Percentiles rank a stretch among this genome's conserved stretches.
Conservation (phyloP, 441 rosid species). For the Omphalea diandra region DNA sequence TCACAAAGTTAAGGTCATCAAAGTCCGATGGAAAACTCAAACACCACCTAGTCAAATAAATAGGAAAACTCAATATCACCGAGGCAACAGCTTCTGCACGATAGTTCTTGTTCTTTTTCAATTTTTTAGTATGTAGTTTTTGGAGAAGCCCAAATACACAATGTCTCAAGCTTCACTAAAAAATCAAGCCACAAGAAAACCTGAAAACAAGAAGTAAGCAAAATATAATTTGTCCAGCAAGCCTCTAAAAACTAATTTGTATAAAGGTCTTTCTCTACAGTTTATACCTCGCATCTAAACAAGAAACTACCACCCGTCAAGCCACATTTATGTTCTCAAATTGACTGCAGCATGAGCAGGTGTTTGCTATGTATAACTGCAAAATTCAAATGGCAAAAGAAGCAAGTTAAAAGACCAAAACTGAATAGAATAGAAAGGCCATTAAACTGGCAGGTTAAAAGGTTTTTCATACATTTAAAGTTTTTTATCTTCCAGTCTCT, state of each 20-base stretch:
- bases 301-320: conserved; percentile 59
- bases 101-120: conserved; percentile 30
- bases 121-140: conserved; percentile 28
- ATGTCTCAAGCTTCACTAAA: conserved; percentile 49
- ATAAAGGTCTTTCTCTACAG: not conserved
- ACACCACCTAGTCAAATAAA: conserved; percentile 21
- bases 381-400: not conserved
- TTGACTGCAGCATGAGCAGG: conserved; percentile 65
- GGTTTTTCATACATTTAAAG: not conserved
- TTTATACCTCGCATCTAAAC: conserved; percentile 56
- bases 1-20: not conserved
- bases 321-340: conserved; percentile 44
- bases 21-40: conserved; percentile 10
- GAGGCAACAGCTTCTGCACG: conserved; percentile 40
- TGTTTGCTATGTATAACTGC: conserved; percentile 49
- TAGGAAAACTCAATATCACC: conserved; percentile 28
- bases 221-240: not conserved
- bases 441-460: not conserved
- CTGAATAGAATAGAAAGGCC: not conserved
- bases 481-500: not conserved
- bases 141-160: conserved; percentile 38
- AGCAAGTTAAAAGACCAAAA: not conserved
- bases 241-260: not conserved
- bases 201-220: conserved; percentile 26
- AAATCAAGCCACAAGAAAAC: conserved; percentile 54